Evolutionary conservation across 164 flowering plant genomes (phyloP), one percentile per base, ranked within the genome.

Genomic region (Warburgia ugandensis): DNA sequence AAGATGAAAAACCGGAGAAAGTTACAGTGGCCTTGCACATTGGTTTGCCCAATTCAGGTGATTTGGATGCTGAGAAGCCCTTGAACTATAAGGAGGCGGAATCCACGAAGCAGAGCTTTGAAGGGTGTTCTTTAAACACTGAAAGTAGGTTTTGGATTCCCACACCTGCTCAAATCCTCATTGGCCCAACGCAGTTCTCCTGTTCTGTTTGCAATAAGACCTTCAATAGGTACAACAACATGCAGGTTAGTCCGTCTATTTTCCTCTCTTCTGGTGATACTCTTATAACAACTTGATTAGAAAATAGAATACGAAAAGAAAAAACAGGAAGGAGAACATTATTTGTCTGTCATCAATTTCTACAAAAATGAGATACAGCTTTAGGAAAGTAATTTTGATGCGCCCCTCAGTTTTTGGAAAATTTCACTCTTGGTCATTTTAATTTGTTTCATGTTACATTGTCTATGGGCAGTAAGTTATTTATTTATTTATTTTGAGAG

Each of bases 161-260:
- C 26, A 81, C 91, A 40, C 79, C 88, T 17, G 70, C 97, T 16
- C 97, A 88, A 74, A 85, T 88, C 54, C 84, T 85, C 54, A 74
- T 83, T 27, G 97, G 97, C 0, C 84, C 94, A 4, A 81, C 84
- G 67, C 94, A 79, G 51, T 88, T 85, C 73, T 68, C 86, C 48
- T 88, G 97, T 49, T 54, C 86, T 50, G 78, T 88, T 5, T 88
- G 97, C 65, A 70, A 68, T 77, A 88, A 88, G 73, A 74, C 86
- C 68, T 88, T 88, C 85, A 88, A 83, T 73, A 73, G 97, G 62
- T 88, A 85, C 74, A 88, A 85, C 63, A 88, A 88, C 77, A 85
- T 88, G 97, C 97, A 88, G 88, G 97, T 88, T 1, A 58, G 75
- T 66, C 13, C 8, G 26, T 36, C 45, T 40, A 2, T 25, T 23